Evolutionary conservation across 2,329 filamentous ascomycete genomes (phyloP).

Genomic region (Botryotinia globosa): DNA sequence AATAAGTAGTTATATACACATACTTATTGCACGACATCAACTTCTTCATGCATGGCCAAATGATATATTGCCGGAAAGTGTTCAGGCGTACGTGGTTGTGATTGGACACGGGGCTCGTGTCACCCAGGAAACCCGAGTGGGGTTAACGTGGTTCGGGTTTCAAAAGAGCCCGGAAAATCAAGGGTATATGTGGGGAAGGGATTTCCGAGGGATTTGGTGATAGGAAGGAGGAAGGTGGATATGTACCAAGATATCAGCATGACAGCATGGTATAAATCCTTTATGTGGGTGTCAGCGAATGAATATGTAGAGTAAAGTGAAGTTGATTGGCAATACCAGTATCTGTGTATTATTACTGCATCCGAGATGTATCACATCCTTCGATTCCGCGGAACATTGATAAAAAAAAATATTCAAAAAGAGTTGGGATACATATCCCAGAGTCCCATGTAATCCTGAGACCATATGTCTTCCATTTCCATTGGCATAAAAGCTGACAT

Average conservation of each 20-base stretch:
- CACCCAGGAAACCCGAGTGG: background rate
- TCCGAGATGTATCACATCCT: background rate
- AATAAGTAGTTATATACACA: background rate
- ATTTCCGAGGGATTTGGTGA: background rate
- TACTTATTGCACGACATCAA: background rate
- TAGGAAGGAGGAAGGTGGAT: background rate
- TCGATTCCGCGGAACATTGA: background rate
- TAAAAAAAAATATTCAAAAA: background rate
- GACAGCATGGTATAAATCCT: background rate
- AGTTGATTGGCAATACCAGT: background rate
- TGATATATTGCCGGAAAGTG: background rate
- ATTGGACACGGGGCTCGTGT: background rate
- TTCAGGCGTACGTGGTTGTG: background rate
- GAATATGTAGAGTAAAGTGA: background rate
- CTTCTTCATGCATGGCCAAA: background rate
- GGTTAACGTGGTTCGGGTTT: background rate
- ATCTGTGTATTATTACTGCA: background rate
- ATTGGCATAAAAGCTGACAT: conserved; percentile 6
- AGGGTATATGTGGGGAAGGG: background rate
- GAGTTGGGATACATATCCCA: conserved; percentile 15
- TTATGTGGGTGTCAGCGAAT: background rate
- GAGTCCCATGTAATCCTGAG: conserved; percentile 12
- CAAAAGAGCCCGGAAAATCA: background rate
- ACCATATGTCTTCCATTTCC: conserved; percentile 11
- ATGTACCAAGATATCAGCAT: background rate